These are phyloP conservation scores for Hypsizygus ulmarius DNA, from an alignment of 1,284 basidiomycete genomes.

Conservation along the genomic window DNA sequence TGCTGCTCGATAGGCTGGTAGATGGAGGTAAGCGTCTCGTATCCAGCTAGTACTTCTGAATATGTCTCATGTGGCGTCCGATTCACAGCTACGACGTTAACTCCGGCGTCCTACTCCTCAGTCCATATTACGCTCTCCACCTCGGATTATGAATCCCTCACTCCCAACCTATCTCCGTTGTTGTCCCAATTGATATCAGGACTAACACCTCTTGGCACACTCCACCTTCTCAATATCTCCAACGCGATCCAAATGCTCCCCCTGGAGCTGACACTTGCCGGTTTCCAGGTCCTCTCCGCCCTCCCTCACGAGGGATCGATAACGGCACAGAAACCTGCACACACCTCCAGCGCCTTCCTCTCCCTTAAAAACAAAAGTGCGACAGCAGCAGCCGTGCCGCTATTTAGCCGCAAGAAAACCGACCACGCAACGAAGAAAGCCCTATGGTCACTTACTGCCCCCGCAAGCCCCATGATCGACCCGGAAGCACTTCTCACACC, in stretches of 20 bases:
- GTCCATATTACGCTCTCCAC: conserved; percentile 61
- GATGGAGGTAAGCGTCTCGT: conserved; percentile 58
- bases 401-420: conserved; percentile 53
- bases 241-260: conserved; percentile 43
- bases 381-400: conserved; percentile 33
- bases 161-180: conserved; percentile 50
- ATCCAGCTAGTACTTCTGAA: conserved; percentile 12
- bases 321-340: conserved; percentile 66
- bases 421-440: conserved; percentile 72
- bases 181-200: conserved; percentile 57
- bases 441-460: conserved; percentile 70
- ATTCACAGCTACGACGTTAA: conserved; percentile 53
- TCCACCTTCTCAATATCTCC: conserved; percentile 60
- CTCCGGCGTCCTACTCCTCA: conserved; percentile 56
- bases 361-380: conserved; percentile 31
- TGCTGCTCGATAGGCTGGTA: conserved; percentile 73
- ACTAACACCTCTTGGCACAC: conserved; percentile 61
- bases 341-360: conserved; percentile 34
- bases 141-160: conserved; percentile 58
- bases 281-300: conserved; percentile 56
- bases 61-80: conserved; percentile 15
- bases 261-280: conserved; percentile 57
- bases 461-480: conserved; percentile 67
- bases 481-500: conserved; percentile 73
- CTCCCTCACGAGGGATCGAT: conserved; percentile 40